Percentiles rank a stretch among this genome's conserved stretches.
These are phyloP conservation scores for Macrolepiota albuminosa DNA, from an alignment of 768 basidiomycete species.

Conservation along the genomic window DNA sequence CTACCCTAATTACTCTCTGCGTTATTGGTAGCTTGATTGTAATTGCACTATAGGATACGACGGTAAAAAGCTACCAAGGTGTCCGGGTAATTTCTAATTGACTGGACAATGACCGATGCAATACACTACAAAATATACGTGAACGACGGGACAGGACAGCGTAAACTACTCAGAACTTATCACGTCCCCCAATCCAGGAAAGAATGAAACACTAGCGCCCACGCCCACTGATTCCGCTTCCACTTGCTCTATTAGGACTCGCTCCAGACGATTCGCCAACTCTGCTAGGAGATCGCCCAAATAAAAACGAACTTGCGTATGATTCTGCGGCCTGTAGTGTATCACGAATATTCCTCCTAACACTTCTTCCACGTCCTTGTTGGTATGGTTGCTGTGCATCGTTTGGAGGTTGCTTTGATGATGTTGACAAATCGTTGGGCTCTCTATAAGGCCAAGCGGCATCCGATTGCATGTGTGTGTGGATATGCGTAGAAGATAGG, in stretches of 20 bases:
- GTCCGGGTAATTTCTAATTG: neutral
- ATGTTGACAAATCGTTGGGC: slow-evolving; percentile 28
- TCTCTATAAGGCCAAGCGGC: slow-evolving; percentile 40
- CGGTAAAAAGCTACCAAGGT: neutral
- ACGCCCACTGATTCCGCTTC: slow-evolving; percentile 7
- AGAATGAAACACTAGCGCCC: slow-evolving; percentile 5
- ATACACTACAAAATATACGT: neutral
- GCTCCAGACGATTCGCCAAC: slow-evolving; percentile 13
- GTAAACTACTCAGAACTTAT: neutral
- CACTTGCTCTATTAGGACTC: slow-evolving; percentile 6
- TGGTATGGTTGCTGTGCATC: slow-evolving; percentile 39
- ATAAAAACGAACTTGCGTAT: slow-evolving; percentile 60
- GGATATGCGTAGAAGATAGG: neutral
- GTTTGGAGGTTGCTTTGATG: slow-evolving; percentile 25
- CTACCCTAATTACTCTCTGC: neutral
- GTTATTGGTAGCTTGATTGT: neutral
- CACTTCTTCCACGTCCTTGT: slow-evolving; percentile 49
- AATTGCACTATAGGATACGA: neutral
- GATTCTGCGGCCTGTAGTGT: slow-evolving; percentile 69
- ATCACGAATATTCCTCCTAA: slow-evolving; percentile 61
- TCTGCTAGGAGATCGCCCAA: slow-evolving; percentile 43
- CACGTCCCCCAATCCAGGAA: neutral
- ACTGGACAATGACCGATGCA: neutral
- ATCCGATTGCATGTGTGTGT: neutral
- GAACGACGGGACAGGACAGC: neutral